Percentiles rank a stretch among this genome's conserved stretches.
Conservation (phyloP, 805 yeast genomes). For the Starmerella khaoyaiensis region DNA sequence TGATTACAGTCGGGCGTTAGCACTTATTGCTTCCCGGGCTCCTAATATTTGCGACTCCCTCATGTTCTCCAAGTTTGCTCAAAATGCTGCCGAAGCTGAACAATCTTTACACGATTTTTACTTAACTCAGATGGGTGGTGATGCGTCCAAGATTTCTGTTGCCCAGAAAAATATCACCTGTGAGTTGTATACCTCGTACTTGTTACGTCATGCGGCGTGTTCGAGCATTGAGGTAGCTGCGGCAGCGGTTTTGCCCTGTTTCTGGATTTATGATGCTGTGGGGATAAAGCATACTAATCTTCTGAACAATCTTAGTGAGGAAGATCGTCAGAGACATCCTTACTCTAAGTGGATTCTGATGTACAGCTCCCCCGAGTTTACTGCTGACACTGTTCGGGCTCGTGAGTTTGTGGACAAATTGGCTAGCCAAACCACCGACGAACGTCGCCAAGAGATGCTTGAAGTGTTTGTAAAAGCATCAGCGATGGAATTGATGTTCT, state of each 20-base stretch:
- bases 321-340: slow-evolving; percentile 17
- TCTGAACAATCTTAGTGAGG: slow-evolving; percentile 32
- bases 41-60: slow-evolving; percentile 6
- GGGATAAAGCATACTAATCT: slow-evolving; percentile 46
- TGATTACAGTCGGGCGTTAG: slow-evolving; percentile 17
- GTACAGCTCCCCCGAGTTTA: slow-evolving; percentile 48
- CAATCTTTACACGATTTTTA: slow-evolving; percentile 15
- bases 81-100: slow-evolving; percentile 16
- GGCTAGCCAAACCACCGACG: slow-evolving; percentile 14
- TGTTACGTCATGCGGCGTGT: slow-evolving; percentile 12
- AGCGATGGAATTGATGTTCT: slow-evolving; percentile 18
- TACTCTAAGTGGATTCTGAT: slow-evolving; percentile 45
- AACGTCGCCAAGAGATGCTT: slow-evolving; percentile 13
- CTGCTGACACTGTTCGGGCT: slow-evolving; percentile 35
- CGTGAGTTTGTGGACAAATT: slow-evolving; percentile 8
- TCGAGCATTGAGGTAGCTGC: slow-evolving; percentile 19
- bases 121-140: slow-evolving; percentile 1
- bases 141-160: not conserved
- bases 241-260: slow-evolving; percentile 21
- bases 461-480: slow-evolving; percentile 15
- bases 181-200: slow-evolving; percentile 17
- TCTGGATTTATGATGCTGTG: slow-evolving; percentile 24
- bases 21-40: slow-evolving; percentile 13
- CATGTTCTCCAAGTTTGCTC: slow-evolving; percentile 9
- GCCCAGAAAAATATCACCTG: slow-evolving; percentile 13